These are phyloP conservation scores for Saussurea involucrata DNA, from an alignment of 129 eudicot species.

Conservation along the genomic window DNA sequence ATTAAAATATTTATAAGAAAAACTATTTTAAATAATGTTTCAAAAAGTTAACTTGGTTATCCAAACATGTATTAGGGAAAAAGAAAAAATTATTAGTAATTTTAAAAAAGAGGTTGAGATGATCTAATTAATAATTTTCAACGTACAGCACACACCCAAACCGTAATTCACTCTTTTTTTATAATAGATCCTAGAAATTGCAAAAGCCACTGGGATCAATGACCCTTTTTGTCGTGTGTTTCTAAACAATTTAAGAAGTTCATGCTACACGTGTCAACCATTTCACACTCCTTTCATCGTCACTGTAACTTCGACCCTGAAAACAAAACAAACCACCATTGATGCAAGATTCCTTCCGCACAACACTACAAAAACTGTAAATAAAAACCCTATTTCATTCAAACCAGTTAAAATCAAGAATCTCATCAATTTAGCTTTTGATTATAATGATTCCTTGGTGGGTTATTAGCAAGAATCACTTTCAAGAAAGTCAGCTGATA, in stretches of 20 bases:
- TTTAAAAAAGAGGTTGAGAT: too few relatives aligned
- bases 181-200: background rate
- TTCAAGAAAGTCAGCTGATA: slow-evolving; percentile 24
- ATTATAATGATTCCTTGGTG: background rate
- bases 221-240: slow-evolving; percentile 13
- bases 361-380: slow-evolving; percentile 5
- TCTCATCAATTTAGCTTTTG: background rate
- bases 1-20: too few relatives aligned
- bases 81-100: too few relatives aligned
- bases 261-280: slow-evolving; percentile 16
- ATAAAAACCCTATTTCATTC: background rate
- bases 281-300: slow-evolving; percentile 14
- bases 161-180: background rate
- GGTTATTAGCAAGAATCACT: slow-evolving; percentile 24
- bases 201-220: background rate
- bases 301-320: slow-evolving; percentile 21
- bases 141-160: background rate
- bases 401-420: slow-evolving; percentile 11
- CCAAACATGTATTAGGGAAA: too few relatives aligned
- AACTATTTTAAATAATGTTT: too few relatives aligned
- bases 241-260: slow-evolving; percentile 3
- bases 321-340: slow-evolving; percentile 17
- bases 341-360: slow-evolving; percentile 15
- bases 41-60: too few relatives aligned
- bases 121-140: too few relatives aligned